These are phyloP conservation scores for Maudiozyma serrabonitensis DNA, from an alignment of 805 yeast species.

Conservation along the genomic window DNA sequence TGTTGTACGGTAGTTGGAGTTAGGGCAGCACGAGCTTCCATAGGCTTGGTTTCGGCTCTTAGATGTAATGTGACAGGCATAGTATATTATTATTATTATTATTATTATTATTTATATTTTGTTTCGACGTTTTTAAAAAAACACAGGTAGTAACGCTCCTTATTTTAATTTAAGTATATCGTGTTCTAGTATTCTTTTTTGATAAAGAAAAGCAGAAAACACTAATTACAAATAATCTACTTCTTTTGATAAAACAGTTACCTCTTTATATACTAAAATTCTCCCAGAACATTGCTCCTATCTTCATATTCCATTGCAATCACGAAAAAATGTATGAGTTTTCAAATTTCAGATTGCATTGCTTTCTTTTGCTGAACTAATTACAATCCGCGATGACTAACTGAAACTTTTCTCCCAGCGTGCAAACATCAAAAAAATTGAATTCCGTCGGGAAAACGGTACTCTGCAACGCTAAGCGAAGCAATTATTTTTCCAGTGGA, in stretches of 20 bases:
- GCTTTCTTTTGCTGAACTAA: not conserved
- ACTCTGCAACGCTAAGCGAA: not conserved
- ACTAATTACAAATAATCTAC: no score
- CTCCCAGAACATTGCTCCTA: not conserved
- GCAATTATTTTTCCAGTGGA: no score
- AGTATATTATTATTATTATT: not conserved
- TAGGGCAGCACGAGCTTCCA: conserved; percentile 94
- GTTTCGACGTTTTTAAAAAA: not conserved
- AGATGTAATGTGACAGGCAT: conserved; percentile 62
- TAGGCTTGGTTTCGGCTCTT: conserved; percentile 94
- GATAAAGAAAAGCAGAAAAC: no score
- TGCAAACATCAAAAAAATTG: not conserved
- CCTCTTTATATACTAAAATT: not conserved
- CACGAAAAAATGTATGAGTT: not conserved
- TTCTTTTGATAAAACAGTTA: no score
- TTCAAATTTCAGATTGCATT: not conserved
- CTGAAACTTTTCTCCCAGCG: not conserved
- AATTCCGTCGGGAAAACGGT: not conserved
- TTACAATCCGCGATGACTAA: not conserved
- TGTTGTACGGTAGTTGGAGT: conserved; percentile 86
- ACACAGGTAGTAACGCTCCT: not conserved
- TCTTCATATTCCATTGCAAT: no score
- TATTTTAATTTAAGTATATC: no score
- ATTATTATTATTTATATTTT: not conserved
- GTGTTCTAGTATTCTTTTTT: no score